These are phyloP conservation scores for Acanthamoeba quina DNA, from an alignment of 208 protist species.

Conservation along the genomic window DNA sequence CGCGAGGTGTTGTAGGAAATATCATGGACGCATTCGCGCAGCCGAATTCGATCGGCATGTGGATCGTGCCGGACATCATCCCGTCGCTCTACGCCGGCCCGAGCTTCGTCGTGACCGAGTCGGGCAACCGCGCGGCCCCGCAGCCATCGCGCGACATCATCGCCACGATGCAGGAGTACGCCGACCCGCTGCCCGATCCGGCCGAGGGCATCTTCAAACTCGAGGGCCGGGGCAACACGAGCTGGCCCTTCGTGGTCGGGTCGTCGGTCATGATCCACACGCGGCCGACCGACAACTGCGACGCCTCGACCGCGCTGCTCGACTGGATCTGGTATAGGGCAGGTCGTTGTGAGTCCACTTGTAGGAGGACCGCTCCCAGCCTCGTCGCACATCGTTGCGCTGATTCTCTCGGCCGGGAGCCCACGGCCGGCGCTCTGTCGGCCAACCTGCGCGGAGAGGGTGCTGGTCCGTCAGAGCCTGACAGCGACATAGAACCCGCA, in stretches of 20 bases:
- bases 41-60: conserved; percentile 37
- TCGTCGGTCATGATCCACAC: conserved; percentile 37
- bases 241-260: conserved; percentile 36
- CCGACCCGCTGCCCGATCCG: neutral
- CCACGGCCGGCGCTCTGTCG: too few relatives aligned
- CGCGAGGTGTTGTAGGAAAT: neutral
- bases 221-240: neutral
- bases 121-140: neutral
- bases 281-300: neutral
- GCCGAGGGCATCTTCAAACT: conserved; percentile 5
- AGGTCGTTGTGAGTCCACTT: too few relatives aligned
- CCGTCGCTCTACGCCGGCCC: conserved; percentile 27
- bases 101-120: neutral
- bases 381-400: too few relatives aligned
- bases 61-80: conserved; percentile 49
- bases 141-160: conserved; percentile 13
- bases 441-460: too few relatives aligned
- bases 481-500: neutral
- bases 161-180: neutral
- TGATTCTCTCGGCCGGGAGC: too few relatives aligned
- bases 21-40: conserved; percentile 14
- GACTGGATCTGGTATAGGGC: conserved; percentile 15
- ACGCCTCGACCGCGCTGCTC: neutral
- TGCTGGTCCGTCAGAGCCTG: too few relatives aligned
- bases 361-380: too few relatives aligned